A percentile compares a stretch with the other conserved stretches of the same genome.
phyloP scores from a whole-genome alignment of 129 eudicot species.

The Saussurea involucrata region DNA sequence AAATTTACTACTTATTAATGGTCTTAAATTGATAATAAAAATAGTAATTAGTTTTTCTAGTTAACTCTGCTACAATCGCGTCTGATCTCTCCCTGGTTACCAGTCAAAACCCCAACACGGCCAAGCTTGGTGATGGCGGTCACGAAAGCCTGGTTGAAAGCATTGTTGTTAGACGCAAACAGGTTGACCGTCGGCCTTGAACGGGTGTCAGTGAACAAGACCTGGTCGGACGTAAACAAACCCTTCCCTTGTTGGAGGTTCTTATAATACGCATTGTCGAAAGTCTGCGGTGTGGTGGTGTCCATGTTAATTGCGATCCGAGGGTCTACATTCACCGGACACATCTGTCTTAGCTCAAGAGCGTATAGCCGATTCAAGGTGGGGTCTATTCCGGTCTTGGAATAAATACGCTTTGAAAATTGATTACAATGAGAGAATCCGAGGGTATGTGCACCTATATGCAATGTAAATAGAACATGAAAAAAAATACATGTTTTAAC shows the following conservation, averaged over 20 bases:
- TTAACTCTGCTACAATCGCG: constrained; percentile 44
- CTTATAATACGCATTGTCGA: constrained; percentile 36
- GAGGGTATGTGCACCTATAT: constrained; percentile 56
- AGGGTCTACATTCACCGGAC: too few species aligned
- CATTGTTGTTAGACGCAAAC: constrained; percentile 37
- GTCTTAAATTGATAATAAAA: too few species aligned
- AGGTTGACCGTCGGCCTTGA: constrained; percentile 36
- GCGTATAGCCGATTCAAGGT: too few species aligned
- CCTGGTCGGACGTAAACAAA: constrained; percentile 51
- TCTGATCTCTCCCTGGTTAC: constrained; percentile 52
- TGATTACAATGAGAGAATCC: constrained; percentile 63
- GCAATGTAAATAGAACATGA: too few species aligned
- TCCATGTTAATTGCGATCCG: too few species aligned
- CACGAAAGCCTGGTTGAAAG: constrained; percentile 38
- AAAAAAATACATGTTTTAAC: too few species aligned
- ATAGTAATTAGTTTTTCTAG: neutral
- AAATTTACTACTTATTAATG: neutral
- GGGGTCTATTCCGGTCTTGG: too few species aligned
- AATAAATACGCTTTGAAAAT: too few species aligned
- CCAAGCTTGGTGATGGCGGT: constrained; percentile 55
- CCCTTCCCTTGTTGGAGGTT: constrained; percentile 55
- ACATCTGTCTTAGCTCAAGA: too few species aligned
- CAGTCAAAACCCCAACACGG: constrained; percentile 57
- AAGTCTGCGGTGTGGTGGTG: too few species aligned
- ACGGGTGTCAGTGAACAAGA: constrained; percentile 31